A percentile compares a stretch with the other conserved stretches of the same genome.
These are phyloP conservation scores for Huntiella savannae DNA, from an alignment of 2,329 filamentous ascomycete species.

Conservation along the genomic window DNA sequence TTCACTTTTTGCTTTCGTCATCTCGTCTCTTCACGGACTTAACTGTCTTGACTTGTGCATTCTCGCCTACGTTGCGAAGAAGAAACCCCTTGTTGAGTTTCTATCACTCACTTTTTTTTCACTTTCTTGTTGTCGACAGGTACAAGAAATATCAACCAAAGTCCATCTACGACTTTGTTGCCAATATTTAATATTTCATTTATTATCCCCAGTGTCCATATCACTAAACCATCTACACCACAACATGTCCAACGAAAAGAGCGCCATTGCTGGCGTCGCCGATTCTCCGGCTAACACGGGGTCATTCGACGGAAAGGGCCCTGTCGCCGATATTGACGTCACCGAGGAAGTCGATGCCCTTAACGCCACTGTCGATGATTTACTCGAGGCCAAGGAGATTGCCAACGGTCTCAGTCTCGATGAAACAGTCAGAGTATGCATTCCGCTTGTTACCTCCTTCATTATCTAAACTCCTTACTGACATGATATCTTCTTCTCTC, in stretches of 20 bases:
- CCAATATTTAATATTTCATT: too few relatives aligned
- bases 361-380: slow-evolving; percentile 24
- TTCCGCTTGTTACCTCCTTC: not conserved
- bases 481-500: not conserved
- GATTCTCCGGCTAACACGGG: not conserved
- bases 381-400: slow-evolving; percentile 24
- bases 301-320: not conserved
- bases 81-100: not conserved
- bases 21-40: too few relatives aligned
- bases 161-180: too few relatives aligned
- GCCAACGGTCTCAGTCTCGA: slow-evolving; percentile 20
- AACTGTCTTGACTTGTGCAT: too few relatives aligned
- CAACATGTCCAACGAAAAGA: not conserved
- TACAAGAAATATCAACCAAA: not conserved
- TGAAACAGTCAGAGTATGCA: slow-evolving; percentile 17
- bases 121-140: not conserved
- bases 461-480: not conserved
- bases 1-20: too few relatives aligned
- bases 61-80: too few relatives aligned
- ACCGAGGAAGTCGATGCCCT: slow-evolving; percentile 13
- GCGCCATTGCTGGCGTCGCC: not conserved
- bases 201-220: too few relatives aligned
- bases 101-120: not conserved
- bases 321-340: not conserved
- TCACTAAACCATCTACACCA: too few relatives aligned